phyloP scores from a whole-genome alignment of 495 filamentous ascomycete species.

The Daldinia vernicosa region DNA sequence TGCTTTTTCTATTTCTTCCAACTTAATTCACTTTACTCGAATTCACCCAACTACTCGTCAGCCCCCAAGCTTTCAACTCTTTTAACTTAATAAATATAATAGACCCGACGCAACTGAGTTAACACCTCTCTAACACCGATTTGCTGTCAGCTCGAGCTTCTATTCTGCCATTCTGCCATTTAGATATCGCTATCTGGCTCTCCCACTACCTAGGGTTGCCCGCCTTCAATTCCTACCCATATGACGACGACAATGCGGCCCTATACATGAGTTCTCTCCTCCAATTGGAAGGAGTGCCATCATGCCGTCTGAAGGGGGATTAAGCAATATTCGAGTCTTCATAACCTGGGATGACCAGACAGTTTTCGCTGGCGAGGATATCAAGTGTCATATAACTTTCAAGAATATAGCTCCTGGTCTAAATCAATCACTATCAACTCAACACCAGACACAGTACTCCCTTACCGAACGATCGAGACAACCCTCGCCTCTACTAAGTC shows the following conservation, averaged over 20 bases:
- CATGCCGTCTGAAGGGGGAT: constrained; percentile 55
- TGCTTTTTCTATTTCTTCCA: constrained; percentile 11
- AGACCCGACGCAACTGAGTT: constrained; percentile 1
- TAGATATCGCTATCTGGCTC: constrained; percentile 18
- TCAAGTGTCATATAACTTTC: constrained; percentile 95
- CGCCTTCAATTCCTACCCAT: constrained; percentile 9
- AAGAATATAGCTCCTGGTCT: constrained; percentile 75
- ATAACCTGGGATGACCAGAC: constrained; percentile 90
- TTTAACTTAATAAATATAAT: no score
- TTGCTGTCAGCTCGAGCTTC: constrained; percentile 14
- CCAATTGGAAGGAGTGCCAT: constrained; percentile 47
- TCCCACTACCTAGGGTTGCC: constrained; percentile 11
- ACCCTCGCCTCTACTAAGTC: constrained; percentile 49
- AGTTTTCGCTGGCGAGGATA: constrained; percentile 93
- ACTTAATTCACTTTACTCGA: not conserved
- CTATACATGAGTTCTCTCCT: constrained; percentile 46
- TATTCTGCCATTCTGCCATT: not conserved
- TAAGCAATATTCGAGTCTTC: constrained; percentile 86
- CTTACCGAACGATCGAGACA: constrained; percentile 57
- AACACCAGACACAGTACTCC: constrained; percentile 45
- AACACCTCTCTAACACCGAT: constrained; percentile 16
- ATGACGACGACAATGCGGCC: constrained; percentile 34
- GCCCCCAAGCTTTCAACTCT: not conserved
- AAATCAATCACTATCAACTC: constrained; percentile 45
- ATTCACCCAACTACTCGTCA: not conserved